A percentile compares a stretch with the other conserved stretches of the same genome.
phyloP scores from a whole-genome alignment of 306 rosid genomes.

The Inga laurina region DNA sequence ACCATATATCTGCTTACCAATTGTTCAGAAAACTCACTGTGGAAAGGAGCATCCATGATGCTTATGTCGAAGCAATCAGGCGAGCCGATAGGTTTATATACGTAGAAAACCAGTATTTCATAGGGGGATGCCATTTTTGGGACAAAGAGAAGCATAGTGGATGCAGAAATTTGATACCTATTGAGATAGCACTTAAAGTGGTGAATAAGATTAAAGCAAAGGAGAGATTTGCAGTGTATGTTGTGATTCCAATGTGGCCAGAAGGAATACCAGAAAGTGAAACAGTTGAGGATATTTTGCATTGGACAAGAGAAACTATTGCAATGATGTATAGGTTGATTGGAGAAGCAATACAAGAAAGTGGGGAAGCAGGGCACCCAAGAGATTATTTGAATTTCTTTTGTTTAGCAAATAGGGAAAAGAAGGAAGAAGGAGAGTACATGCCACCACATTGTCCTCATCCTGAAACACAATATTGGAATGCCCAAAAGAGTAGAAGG shows the following conservation, averaged over 20 bases:
- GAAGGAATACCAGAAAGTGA: conserved; percentile 91
- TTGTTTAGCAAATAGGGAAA: conserved; percentile 92
- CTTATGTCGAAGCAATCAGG: conserved; percentile 86
- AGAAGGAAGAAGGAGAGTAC: conserved; percentile 52
- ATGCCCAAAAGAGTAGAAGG: conserved; percentile 81
- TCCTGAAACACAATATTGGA: conserved; percentile 71
- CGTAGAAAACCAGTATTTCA: conserved; percentile 92
- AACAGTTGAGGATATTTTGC: conserved; percentile 76
- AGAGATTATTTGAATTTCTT: conserved; percentile 92
- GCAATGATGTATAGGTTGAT: conserved; percentile 83
- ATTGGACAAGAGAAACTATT: conserved; percentile 90
- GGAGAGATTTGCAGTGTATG: conserved; percentile 81
- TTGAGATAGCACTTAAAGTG: conserved; percentile 89
- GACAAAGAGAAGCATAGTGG: conserved; percentile 70
- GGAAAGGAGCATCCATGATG: conserved; percentile 91
- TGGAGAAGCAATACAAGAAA: conserved; percentile 78
- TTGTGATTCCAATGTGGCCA: conserved; percentile 98
- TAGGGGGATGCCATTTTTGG: conserved; percentile 92
- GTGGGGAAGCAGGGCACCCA: conserved; percentile 66
- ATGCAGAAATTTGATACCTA: conserved; percentile 78
- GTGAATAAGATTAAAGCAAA: conserved; percentile 71
- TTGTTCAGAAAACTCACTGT: conserved; percentile 62
- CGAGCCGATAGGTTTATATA: conserved; percentile 79
- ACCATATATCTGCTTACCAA: conserved; percentile 71
- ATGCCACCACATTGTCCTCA: conserved; percentile 75